These are phyloP conservation scores for Fusarium cicatricum DNA, from an alignment of 2,329 filamentous ascomycete genomes.

Conservation along the genomic window DNA sequence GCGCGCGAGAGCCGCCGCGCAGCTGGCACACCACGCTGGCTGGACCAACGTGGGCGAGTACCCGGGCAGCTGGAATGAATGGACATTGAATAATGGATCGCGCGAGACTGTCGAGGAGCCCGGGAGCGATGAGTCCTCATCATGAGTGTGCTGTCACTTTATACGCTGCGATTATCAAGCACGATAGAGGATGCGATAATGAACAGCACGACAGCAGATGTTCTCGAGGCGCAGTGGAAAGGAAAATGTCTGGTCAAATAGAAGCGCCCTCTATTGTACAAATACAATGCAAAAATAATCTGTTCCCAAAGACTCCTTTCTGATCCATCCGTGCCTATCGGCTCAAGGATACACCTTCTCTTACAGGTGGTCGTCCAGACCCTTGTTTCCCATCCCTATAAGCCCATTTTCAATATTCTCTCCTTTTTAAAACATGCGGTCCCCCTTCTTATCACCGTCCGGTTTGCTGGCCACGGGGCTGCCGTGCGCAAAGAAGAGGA, in stretches of 20 bases:
- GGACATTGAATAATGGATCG: slow-evolving; percentile 76
- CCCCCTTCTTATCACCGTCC: slow-evolving; percentile 36
- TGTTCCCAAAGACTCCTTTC: slow-evolving; percentile 25
- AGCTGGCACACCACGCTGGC: slow-evolving; percentile 78
- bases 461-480: slow-evolving; percentile 60
- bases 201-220: slow-evolving; percentile 33
- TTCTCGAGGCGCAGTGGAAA: background rate
- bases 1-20: slow-evolving; percentile 78
- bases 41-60: slow-evolving; percentile 78
- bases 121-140: slow-evolving; percentile 37
- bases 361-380: slow-evolving; percentile 24
- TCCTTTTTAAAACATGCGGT: slow-evolving; percentile 26
- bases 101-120: slow-evolving; percentile 42
- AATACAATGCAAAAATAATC: slow-evolving; percentile 24
- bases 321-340: slow-evolving; percentile 8
- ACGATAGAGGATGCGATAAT: slow-evolving; percentile 47
- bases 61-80: slow-evolving; percentile 81
- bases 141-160: background rate
- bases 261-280: slow-evolving; percentile 37
- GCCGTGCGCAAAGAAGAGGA: slow-evolving; percentile 90
- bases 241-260: slow-evolving; percentile 19
- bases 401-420: background rate
- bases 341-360: slow-evolving; percentile 23
- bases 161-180: too few relatives aligned
- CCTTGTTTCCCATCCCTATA: slow-evolving; percentile 12